These are phyloP conservation scores for Metarhizium album DNA, from an alignment of 2,329 filamentous ascomycete genomes.

Conservation along the genomic window DNA sequence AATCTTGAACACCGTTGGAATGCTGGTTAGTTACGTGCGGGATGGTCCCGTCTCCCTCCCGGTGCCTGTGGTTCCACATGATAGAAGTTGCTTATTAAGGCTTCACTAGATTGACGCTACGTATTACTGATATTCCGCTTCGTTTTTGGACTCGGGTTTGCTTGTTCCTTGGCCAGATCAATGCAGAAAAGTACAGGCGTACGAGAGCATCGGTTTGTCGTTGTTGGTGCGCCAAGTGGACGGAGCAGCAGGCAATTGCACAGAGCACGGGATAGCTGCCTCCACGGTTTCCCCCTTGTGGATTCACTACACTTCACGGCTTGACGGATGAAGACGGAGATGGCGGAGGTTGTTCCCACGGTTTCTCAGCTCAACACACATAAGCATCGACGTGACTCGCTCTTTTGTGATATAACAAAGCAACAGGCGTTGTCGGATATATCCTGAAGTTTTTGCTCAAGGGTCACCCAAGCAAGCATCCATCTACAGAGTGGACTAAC, in stretches of 20 bases:
- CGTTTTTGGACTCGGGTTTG: not conserved
- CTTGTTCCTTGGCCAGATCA: not conserved
- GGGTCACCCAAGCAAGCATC: no score
- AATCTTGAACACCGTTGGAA: no score
- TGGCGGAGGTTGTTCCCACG: not conserved
- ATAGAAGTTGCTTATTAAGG: no score
- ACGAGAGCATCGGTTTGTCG: not conserved
- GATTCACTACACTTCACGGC: not conserved
- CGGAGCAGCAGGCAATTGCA: not conserved
- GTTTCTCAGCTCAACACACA: not conserved
- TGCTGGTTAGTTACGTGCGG: no score
- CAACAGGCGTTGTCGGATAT: no score
- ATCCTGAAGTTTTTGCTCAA: no score
- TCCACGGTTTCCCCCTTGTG: not conserved
- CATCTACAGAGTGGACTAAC: no score
- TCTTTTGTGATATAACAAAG: not conserved
- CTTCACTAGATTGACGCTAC: not conserved
- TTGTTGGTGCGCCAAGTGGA: not conserved
- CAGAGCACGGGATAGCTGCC: not conserved
- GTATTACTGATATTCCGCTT: not conserved
- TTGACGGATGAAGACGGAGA: not conserved
- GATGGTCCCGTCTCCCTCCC: no score
- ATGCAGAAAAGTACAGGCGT: no score
- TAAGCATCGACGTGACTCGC: no score
- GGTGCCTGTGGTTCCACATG: no score